Conservation (phyloP, 768 basidiomycete species). For the Rhizopogon roseolus region DNA sequence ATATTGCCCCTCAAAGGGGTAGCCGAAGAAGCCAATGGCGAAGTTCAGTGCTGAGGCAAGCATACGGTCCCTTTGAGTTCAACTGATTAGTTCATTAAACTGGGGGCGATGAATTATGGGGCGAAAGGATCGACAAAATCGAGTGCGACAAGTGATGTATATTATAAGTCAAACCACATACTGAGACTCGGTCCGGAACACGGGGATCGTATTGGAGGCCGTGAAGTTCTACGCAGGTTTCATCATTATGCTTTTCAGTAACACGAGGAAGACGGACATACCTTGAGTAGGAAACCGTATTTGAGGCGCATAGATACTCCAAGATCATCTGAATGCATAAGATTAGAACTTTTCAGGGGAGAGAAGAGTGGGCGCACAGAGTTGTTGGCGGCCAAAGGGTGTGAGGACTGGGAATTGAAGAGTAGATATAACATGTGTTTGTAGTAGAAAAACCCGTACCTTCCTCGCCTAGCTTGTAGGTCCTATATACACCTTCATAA, state of each 20-base stretch:
- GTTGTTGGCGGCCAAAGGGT: conserved; percentile 85
- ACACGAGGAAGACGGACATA: conserved; percentile 9
- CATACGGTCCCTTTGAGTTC: conserved; percentile 60
- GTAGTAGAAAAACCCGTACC: conserved; percentile 29
- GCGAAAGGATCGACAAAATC: neutral
- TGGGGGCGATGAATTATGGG: neutral
- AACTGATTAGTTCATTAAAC: neutral
- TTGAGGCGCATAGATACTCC: conserved; percentile 70
- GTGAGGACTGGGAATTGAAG: conserved; percentile 57
- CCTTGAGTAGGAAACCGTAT: conserved; percentile 75
- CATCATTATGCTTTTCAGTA: neutral
- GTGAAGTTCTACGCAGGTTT: conserved; percentile 49
- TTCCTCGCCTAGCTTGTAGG: conserved; percentile 88
- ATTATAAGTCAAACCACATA: conserved; percentile 23
- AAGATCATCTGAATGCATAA: conserved; percentile 43
- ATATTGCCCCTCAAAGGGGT: conserved; percentile 67
- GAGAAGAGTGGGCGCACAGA: conserved; percentile 46
- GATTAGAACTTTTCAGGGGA: neutral
- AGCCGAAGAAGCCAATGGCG: conserved; percentile 73
- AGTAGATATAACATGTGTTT: neutral
- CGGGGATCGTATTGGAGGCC: conserved; percentile 55
- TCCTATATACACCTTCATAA: conserved; percentile 40
- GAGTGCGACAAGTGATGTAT: neutral
- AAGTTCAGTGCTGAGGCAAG: conserved; percentile 60
- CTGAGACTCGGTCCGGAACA: conserved; percentile 79